Conservation (phyloP, 176 grass and related monocot genomes). For the Triticum timopheevii region DNA sequence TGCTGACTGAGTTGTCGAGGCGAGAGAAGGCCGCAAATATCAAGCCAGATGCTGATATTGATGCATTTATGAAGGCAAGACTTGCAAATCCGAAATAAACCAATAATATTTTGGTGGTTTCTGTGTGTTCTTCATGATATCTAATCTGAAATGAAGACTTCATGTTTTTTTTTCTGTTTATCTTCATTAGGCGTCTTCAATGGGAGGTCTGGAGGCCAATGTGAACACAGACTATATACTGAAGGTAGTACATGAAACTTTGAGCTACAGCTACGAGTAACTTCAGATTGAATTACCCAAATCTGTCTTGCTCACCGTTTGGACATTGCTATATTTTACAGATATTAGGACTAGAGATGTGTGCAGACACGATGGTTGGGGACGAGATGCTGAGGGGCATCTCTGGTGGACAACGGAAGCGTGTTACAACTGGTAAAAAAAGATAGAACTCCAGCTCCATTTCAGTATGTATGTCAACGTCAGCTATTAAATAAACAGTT, state of each 20-base stretch:
- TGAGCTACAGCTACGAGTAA: neutral
- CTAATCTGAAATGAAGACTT: neutral
- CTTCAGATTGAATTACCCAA: neutral
- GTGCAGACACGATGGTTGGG: constrained; percentile 91
- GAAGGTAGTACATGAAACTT: constrained; percentile 67
- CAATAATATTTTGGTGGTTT: neutral
- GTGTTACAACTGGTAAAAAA: constrained; percentile 81
- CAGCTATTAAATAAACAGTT: neutral
- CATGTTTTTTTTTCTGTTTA: neutral
- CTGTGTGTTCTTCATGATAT: neutral
- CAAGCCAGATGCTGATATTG: constrained; percentile 87
- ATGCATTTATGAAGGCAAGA: constrained; percentile 93
- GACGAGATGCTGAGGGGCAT: constrained; percentile 89
- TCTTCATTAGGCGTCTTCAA: constrained; percentile 57
- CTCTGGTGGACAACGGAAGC: constrained; percentile 86
- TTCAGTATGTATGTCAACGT: neutral
- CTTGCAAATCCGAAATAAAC: neutral
- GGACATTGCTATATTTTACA: constrained; percentile 19
- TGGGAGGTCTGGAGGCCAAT: constrained; percentile 60
- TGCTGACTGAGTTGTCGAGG: constrained; percentile 79
- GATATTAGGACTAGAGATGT: constrained; percentile 86
- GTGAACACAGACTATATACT: constrained; percentile 82
- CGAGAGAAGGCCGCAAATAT: constrained; percentile 91
- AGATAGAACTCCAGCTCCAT: neutral
- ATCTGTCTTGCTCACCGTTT: constrained; percentile 11